These are phyloP conservation scores for Exobasidium cylindrosporum DNA, from an alignment of 1,284 basidiomycete species.

Conservation along the genomic window DNA sequence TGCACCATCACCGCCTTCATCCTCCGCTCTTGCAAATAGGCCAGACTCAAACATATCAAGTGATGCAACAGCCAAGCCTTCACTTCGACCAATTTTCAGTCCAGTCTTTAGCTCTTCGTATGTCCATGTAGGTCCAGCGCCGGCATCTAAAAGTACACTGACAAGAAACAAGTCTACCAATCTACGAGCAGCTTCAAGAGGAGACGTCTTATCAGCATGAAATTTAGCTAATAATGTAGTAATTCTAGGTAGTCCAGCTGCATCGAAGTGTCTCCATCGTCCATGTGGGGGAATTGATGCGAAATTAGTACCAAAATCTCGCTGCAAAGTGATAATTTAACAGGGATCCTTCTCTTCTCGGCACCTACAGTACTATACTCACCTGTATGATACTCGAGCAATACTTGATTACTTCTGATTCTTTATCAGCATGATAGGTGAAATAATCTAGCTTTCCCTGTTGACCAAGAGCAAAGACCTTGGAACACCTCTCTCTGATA, in stretches of 20 bases:
- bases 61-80: conserved; percentile 88
- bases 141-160: conserved; percentile 87
- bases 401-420: conserved; percentile 71
- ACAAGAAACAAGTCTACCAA: conserved; percentile 88
- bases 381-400: conserved; percentile 78
- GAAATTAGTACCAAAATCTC: conserved; percentile 76
- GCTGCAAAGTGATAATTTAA: conserved; percentile 57
- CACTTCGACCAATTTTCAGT: conserved; percentile 69
- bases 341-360: neutral
- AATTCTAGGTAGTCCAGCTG: conserved; percentile 30
- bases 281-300: conserved; percentile 81
- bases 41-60: conserved; percentile 83
- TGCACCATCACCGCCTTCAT: conserved; percentile 53
- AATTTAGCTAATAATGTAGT: conserved; percentile 28
- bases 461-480: conserved; percentile 71
- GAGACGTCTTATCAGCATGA: conserved; percentile 1
- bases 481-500: conserved; percentile 77
- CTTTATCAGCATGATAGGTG: conserved; percentile 73
- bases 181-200: conserved; percentile 56
- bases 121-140: conserved; percentile 78
- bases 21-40: conserved; percentile 69
- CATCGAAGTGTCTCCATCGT: conserved; percentile 76
- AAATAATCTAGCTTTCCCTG: conserved; percentile 76
- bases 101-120: conserved; percentile 68
- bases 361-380: neutral